phyloP scores from a whole-genome alignment of 2,329 filamentous ascomycete genomes.

The Aaosphaeria pasadenensis region DNA sequence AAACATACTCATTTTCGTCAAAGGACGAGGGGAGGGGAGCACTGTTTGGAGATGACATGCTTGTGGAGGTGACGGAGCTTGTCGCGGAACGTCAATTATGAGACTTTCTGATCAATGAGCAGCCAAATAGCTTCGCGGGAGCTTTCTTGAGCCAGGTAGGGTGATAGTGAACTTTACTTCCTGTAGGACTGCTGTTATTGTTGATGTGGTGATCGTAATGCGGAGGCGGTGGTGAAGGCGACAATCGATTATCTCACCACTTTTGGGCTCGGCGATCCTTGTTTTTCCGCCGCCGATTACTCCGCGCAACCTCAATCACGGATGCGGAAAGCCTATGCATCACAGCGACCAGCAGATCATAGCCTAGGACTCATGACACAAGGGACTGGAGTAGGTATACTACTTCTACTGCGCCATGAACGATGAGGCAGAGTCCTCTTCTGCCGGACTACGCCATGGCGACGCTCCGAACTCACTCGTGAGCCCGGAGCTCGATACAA shows the following conservation, averaged over 20 bases:
- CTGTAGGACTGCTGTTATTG: no score
- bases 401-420: conserved; percentile 30
- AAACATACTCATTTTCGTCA: conserved; percentile 67
- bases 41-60: conserved; percentile 24
- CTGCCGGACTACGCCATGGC: conserved; percentile 16
- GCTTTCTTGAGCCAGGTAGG: no score
- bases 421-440: conserved; percentile 38
- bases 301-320: not conserved
- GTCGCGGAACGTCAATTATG: not conserved
- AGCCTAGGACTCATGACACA: not conserved
- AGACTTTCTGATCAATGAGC: no score
- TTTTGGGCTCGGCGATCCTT: conserved; percentile 21
- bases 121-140: no score
- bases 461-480: conserved; percentile 9
- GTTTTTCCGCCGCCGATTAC: conserved; percentile 27
- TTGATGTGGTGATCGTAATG: not conserved
- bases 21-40: conserved; percentile 75
- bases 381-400: not conserved
- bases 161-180: no score
- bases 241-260: conserved; percentile 37
- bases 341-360: no score
- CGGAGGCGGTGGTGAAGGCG: not conserved
- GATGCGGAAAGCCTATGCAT: no score
- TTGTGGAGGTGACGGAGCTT: conserved; percentile 9
- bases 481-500: not conserved